A percentile compares a stretch with the other conserved stretches of the same genome.
phyloP scores from a whole-genome alignment of 2,329 filamentous ascomycete species.

The Colletotrichum somersetense region DNA sequence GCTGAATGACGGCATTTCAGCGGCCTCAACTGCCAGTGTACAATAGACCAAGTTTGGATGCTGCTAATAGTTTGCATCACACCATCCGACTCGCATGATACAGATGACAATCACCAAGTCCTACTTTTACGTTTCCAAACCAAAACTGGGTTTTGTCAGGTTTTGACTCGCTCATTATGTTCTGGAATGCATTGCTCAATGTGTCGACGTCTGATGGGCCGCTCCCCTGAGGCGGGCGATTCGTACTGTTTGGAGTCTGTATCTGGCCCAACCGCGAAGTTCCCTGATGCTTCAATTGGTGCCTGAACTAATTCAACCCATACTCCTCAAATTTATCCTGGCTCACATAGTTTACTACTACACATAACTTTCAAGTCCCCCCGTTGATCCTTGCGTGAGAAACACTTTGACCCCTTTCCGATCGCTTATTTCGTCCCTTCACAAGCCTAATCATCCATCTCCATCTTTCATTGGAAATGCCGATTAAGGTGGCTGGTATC shows the following conservation, averaged over 20 bases:
- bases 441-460: constrained; percentile 5
- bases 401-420: constrained; percentile 31
- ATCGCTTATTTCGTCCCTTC: constrained; percentile 17
- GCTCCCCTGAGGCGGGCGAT: constrained; percentile 2
- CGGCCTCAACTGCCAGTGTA: constrained; percentile 1
- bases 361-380: constrained; percentile 5
- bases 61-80: constrained; percentile 4
- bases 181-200: not conserved
- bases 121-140: not conserved
- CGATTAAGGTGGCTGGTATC: not conserved
- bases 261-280: constrained; percentile 1
- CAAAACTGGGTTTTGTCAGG: not conserved
- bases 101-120: constrained; percentile 31
- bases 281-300: constrained; percentile 20
- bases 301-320: constrained; percentile 9
- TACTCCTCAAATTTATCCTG: not conserved
- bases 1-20: not conserved
- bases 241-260: constrained; percentile 18
- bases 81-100: constrained; percentile 16
- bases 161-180: constrained; percentile 10
- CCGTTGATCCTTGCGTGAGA: constrained; percentile 3
- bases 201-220: not conserved
- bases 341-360: not conserved
- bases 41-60: constrained; percentile 6
- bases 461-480: constrained; percentile 21